These are phyloP conservation scores for Falciphora oryzae DNA, from an alignment of 2,329 filamentous ascomycete species.

Conservation along the genomic window DNA sequence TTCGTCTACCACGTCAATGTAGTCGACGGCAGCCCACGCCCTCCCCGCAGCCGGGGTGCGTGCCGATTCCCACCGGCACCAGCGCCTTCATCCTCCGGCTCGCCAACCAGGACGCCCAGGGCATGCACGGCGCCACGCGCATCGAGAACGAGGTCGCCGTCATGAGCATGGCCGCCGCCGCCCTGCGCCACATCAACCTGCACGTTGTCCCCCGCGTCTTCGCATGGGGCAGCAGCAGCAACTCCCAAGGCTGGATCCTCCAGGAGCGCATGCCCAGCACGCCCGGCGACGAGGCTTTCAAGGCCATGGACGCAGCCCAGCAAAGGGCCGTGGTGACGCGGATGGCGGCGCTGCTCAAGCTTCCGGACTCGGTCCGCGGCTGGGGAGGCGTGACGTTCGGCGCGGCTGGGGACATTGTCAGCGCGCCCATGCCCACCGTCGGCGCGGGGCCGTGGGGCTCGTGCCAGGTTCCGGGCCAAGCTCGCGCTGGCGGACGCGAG, in stretches of 20 bases:
- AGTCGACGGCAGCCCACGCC: not conserved
- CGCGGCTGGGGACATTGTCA: slow-evolving; percentile 23
- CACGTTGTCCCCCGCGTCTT: slow-evolving; percentile 25
- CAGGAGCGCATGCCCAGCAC: slow-evolving; percentile 26
- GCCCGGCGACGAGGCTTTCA: slow-evolving; percentile 19
- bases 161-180: slow-evolving; percentile 23
- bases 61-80: slow-evolving; percentile 20
- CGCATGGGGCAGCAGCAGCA: slow-evolving; percentile 17
- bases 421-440: slow-evolving; percentile 25
- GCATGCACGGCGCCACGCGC: slow-evolving; percentile 21
- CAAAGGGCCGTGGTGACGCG: slow-evolving; percentile 24
- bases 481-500: slow-evolving; percentile 22
- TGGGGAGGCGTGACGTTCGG: slow-evolving; percentile 29
- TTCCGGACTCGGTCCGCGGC: slow-evolving; percentile 24
- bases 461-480: slow-evolving; percentile 21
- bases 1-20: slow-evolving; percentile 26
- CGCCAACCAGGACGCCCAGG: slow-evolving; percentile 25
- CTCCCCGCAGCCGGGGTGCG: slow-evolving; percentile 19
- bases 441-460: slow-evolving; percentile 25
- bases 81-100: slow-evolving; percentile 27
- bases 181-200: slow-evolving; percentile 21
- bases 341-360: slow-evolving; percentile 26
- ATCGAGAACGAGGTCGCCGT: slow-evolving; percentile 29
- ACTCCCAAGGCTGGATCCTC: slow-evolving; percentile 19
- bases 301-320: slow-evolving; percentile 18